These are phyloP conservation scores for Periconia sp. DNA, from an alignment of 2,329 filamentous ascomycete species.

Conservation along the genomic window DNA sequence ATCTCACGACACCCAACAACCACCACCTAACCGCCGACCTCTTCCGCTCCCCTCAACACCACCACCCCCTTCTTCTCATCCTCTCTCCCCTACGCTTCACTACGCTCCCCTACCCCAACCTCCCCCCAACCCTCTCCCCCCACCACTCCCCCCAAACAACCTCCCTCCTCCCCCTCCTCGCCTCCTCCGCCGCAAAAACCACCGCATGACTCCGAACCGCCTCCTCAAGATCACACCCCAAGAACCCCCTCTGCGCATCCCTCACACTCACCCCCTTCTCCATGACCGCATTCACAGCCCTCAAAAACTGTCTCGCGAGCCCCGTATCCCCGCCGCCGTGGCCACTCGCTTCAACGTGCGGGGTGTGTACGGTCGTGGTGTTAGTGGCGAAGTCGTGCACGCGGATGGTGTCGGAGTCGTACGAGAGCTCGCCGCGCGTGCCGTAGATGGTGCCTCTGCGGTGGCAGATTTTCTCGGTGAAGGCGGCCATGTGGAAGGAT, in stretches of 20 bases:
- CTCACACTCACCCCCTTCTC: constrained; percentile 66
- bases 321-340: constrained; percentile 82
- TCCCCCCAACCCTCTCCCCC: constrained; percentile 55
- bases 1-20: too few relatives aligned
- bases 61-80: too few relatives aligned
- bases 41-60: too few relatives aligned
- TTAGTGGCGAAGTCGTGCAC: constrained; percentile 71
- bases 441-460: constrained; percentile 86
- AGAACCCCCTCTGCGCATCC: constrained; percentile 71
- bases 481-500: constrained; percentile 90
- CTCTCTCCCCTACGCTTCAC: too few relatives aligned
- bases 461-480: constrained; percentile 83
- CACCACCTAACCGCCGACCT: too few relatives aligned
- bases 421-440: constrained; percentile 79
- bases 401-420: constrained; percentile 76
- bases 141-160: constrained; percentile 80
- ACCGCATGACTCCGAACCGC: constrained; percentile 85
- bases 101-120: constrained; percentile 9
- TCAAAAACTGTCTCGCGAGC: constrained; percentile 78
- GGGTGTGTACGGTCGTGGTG: constrained; percentile 58
- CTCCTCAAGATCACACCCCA: constrained; percentile 86
- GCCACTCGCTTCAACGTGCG: constrained; percentile 61
- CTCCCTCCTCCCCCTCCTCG: constrained; percentile 68
- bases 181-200: constrained; percentile 93
- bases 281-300: constrained; percentile 79